These are phyloP conservation scores for Heterobasidion annosum DNA, from an alignment of 1,284 basidiomycete genomes.

Conservation along the genomic window DNA sequence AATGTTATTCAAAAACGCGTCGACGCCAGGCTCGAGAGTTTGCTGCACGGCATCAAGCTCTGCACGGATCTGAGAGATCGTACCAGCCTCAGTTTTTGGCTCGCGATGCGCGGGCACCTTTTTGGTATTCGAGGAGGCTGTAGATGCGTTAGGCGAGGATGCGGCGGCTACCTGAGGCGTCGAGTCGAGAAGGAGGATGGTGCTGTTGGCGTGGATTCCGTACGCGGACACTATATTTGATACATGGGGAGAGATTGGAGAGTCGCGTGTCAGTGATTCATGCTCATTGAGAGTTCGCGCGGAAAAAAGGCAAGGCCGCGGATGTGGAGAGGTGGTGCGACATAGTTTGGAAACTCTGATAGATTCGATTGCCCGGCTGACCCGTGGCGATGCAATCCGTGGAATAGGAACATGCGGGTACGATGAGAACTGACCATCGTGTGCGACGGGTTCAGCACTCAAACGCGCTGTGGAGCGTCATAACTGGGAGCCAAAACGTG, in stretches of 20 bases:
- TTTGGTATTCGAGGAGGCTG: conserved; percentile 14
- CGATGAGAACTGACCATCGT: not conserved
- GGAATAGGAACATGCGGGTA: conserved; percentile 1
- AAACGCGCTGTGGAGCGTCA: not conserved
- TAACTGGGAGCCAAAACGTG: not conserved
- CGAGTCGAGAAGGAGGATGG: conserved; percentile 54
- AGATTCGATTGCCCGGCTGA: not conserved
- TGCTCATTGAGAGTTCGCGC: too few species aligned
- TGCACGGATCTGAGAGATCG: conserved; percentile 45
- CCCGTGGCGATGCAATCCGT: not conserved
- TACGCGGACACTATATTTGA: conserved; percentile 49
- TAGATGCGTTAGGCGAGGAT: conserved; percentile 12
- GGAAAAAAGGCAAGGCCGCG: not conserved
- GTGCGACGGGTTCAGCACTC: not conserved
- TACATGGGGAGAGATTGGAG: not conserved
- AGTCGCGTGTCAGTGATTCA: conserved; percentile 8
- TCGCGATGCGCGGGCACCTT: conserved; percentile 35
- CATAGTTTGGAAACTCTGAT: not conserved
- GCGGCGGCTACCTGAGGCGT: not conserved
- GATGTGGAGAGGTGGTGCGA: conserved; percentile 2
- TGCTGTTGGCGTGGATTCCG: conserved; percentile 48
- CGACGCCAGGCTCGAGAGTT: conserved; percentile 44
- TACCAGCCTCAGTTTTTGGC: conserved; percentile 13
- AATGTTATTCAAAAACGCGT: conserved; percentile 40
- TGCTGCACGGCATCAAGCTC: conserved; percentile 49